A percentile compares a stretch with the other conserved stretches of the same genome.
These are phyloP conservation scores for Eucalyptus guilfoylei DNA, from an alignment of 345 rosid genomes.

Conservation along the genomic window DNA sequence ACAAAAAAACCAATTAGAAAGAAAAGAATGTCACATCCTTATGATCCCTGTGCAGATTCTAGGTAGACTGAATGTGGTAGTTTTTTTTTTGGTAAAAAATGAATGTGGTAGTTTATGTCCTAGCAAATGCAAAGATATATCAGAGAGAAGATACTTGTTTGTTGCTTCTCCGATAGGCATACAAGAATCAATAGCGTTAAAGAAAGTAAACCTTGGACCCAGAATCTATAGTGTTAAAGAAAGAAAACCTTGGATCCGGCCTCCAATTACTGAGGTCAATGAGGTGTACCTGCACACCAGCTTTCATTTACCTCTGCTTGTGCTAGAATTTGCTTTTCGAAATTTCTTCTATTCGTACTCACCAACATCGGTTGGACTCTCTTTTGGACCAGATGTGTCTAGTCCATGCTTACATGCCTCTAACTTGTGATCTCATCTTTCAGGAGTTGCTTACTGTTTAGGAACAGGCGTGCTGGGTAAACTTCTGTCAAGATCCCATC, in stretches of 20 bases:
- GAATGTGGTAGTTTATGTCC: not conserved
- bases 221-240: not conserved
- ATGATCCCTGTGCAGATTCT: not conserved
- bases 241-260: not conserved
- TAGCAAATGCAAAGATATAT: not conserved
- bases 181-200: not conserved
- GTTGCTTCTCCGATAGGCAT: not conserved
- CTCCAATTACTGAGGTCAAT: not conserved
- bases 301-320: not conserved
- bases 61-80: not conserved
- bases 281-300: not conserved
- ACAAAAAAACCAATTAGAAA: not conserved
- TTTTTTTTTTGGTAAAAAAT: too few species aligned
- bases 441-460: constrained; percentile 6
- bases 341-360: not conserved
- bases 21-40: not conserved
- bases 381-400: not conserved
- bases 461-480: not conserved
- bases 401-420: not conserved
- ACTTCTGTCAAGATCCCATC: not conserved
- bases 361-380: not conserved
- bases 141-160: not conserved
- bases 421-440: not conserved
- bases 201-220: not conserved
- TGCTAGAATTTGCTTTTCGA: not conserved